phyloP scores from a whole-genome alignment of 345 rosid species.

The Camelina laxa region DNA sequence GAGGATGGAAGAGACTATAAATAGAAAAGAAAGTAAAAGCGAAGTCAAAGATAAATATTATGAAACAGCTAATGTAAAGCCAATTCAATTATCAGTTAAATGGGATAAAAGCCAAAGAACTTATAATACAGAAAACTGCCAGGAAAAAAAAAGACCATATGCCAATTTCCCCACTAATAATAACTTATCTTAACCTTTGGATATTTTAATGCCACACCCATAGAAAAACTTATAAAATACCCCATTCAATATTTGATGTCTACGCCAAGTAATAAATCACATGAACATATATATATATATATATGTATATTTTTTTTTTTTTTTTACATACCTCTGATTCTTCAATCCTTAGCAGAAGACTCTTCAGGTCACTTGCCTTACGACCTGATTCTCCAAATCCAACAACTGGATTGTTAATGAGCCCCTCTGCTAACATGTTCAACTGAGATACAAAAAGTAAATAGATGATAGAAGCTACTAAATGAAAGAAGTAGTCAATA shows the following conservation, averaged over 20 bases:
- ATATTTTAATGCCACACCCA: constrained; percentile 1
- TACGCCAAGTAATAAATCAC: constrained; percentile 26
- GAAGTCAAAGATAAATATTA: constrained; percentile 12
- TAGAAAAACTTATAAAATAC: not conserved
- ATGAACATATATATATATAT: constrained; percentile 27
- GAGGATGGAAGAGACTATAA: constrained; percentile 79
- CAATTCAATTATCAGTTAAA: constrained; percentile 17
- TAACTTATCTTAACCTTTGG: not conserved
- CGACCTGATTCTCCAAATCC: constrained; percentile 94
- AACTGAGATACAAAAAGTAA: constrained; percentile 57
- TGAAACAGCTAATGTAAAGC: constrained; percentile 20
- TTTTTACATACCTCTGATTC: constrained; percentile 80
- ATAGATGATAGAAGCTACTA: constrained; percentile 33
- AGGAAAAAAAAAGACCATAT: not conserved
- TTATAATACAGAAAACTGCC: constrained; percentile 6
- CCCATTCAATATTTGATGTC: constrained; percentile 16
- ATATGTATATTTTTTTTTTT: no score
- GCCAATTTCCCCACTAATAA: not conserved
- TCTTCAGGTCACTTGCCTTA: constrained; percentile 76
- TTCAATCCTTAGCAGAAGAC: constrained; percentile 87
- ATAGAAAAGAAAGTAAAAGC: constrained; percentile 18
- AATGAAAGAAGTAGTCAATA: constrained; percentile 27
- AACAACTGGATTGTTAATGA: constrained; percentile 84
- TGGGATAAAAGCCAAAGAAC: constrained; percentile 20
- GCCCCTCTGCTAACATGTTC: constrained; percentile 95